Percentiles rank a stretch among this genome's conserved stretches.
phyloP scores from a whole-genome alignment of 2,329 filamentous ascomycete genomes.

The Colletotrichum karsti region DNA sequence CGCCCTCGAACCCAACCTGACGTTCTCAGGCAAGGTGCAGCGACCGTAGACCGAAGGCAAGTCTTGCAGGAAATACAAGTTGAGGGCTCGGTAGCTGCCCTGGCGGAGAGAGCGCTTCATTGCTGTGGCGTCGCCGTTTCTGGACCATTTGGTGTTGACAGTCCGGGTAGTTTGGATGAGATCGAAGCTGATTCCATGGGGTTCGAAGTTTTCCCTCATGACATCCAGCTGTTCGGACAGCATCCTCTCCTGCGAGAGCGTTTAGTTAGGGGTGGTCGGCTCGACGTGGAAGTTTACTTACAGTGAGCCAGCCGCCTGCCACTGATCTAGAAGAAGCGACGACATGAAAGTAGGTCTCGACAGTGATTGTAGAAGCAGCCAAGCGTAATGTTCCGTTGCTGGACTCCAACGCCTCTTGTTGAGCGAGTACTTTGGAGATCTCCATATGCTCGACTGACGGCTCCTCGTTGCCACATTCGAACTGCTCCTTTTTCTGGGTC shows the following conservation, averaged over 20 bases:
- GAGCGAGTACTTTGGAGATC: slow-evolving; percentile 29
- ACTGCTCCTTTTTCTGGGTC: too few relatives aligned
- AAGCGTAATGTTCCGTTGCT: slow-evolving; percentile 28
- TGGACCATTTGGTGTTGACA: slow-evolving; percentile 56
- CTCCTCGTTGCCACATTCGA: background rate
- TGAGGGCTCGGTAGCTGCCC: slow-evolving; percentile 50
- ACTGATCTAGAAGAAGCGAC: slow-evolving; percentile 39
- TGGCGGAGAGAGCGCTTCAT: slow-evolving; percentile 57
- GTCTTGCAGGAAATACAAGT: slow-evolving; percentile 53
- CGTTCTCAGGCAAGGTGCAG: slow-evolving; percentile 54
- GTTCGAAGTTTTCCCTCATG: slow-evolving; percentile 53
- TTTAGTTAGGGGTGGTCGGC: background rate
- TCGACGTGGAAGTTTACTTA: slow-evolving; percentile 32
- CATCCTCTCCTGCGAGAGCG: slow-evolving; percentile 38
- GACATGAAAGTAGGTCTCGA: slow-evolving; percentile 50
- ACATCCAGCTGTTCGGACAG: slow-evolving; percentile 51
- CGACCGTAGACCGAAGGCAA: slow-evolving; percentile 50
- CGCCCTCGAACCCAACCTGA: slow-evolving; percentile 37
- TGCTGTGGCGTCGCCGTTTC: slow-evolving; percentile 44
- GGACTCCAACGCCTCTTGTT: slow-evolving; percentile 23
- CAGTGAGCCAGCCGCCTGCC: slow-evolving; percentile 43
- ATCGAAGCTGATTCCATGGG: slow-evolving; percentile 53
- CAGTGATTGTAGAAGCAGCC: slow-evolving; percentile 35
- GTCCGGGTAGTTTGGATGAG: slow-evolving; percentile 53
- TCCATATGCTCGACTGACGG: background rate